A percentile compares a stretch with the other conserved stretches of the same genome.
phyloP scores from a whole-genome alignment of 2,329 filamentous ascomycete genomes.

The Harringtonia aguacate region DNA sequence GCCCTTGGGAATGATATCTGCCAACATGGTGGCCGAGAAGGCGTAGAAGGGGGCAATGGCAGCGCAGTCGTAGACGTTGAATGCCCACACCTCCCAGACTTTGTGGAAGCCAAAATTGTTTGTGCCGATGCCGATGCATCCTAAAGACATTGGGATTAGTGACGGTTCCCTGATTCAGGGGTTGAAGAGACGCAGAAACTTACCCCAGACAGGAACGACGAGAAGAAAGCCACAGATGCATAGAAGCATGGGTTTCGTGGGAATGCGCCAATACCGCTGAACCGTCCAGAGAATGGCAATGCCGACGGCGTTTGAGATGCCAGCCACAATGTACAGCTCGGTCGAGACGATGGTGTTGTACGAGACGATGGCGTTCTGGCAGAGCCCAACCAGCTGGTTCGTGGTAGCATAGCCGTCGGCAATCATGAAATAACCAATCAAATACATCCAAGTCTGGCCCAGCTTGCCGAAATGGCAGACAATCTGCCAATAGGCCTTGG shows the following conservation, averaged over 20 bases:
- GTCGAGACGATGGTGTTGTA: constrained; percentile 2
- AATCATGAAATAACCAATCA: background rate
- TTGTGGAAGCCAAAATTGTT: constrained; percentile 3
- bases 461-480: background rate
- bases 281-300: constrained; percentile 1
- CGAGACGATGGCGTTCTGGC: background rate
- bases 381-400: constrained; percentile 1
- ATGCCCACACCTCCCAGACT: constrained; percentile 1
- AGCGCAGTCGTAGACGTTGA: constrained; percentile 3
- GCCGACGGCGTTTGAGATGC: background rate
- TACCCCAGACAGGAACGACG: background rate
- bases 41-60: constrained; percentile 1
- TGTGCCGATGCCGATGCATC: constrained; percentile 2
- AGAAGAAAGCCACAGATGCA: constrained; percentile 1
- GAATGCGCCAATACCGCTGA: constrained; percentile 1
- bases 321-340: constrained; percentile 2
- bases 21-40: constrained; percentile 1
- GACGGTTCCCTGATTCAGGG: too few species aligned
- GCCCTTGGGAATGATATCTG: constrained; percentile 1
- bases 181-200: background rate
- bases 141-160: background rate
- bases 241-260: constrained; percentile 1
- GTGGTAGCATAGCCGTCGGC: constrained; percentile 1
- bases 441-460: constrained; percentile 1
- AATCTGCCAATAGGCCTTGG: constrained; percentile 1